Evolutionary conservation across 73 alveolate genomes (phyloP).

Genomic region (Breviolum minutum): DNA sequence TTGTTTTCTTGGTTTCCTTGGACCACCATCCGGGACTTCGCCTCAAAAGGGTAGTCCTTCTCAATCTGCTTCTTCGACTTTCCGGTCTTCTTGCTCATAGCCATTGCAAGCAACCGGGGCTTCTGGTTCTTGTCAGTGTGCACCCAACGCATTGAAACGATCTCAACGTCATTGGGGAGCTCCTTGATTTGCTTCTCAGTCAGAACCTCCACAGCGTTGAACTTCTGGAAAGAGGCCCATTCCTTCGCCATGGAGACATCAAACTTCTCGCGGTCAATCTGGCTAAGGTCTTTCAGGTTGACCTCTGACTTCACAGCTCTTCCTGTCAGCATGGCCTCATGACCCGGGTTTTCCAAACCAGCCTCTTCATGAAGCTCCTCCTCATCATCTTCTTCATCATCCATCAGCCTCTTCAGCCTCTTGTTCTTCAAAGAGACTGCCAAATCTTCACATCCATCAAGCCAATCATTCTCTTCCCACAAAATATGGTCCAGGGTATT

Average conservation of each 20-base stretch:
- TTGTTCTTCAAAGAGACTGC: not conserved
- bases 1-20: slow-evolving; percentile 5
- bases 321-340: not conserved
- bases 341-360: not conserved
- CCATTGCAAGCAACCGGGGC: not conserved
- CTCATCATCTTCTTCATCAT: not conserved
- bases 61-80: not conserved
- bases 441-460: not conserved
- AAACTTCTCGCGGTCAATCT: slow-evolving; percentile 2
- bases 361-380: not conserved
- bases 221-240: slow-evolving; percentile 33
- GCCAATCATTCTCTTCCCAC: not conserved
- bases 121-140: slow-evolving; percentile 63
- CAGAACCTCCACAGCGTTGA: slow-evolving; percentile 54
- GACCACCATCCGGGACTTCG: slow-evolving; percentile 12
- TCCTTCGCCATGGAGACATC: slow-evolving; percentile 27
- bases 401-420: not conserved
- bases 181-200: not conserved
- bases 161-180: not conserved
- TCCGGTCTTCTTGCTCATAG: not conserved
- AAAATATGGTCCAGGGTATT: not conserved
- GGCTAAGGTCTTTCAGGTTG: not conserved
- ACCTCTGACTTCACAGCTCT: not conserved
- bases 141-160: slow-evolving; percentile 21
- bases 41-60: slow-evolving; percentile 11